Percentiles rank a stretch among this genome's conserved stretches.
Evolutionary conservation across 2,329 filamentous ascomycete species (phyloP).

Genomic region (Microdochium trichocladiopsis): DNA sequence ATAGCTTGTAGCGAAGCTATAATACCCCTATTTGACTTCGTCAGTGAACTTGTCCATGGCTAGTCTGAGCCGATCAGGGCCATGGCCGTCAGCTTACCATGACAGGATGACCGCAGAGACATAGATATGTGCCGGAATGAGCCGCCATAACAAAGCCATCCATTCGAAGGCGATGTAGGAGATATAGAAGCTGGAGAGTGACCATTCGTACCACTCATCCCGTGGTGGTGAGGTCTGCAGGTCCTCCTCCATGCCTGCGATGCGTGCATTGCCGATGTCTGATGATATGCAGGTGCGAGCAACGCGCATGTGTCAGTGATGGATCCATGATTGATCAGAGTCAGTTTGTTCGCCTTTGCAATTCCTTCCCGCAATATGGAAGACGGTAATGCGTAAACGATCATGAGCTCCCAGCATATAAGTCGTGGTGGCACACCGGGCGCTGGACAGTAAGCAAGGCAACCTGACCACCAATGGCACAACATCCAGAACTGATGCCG

Average conservation of each 20-base stretch:
- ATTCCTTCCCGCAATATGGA: too few relatives aligned
- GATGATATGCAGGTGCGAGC: background rate
- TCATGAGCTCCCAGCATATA: too few relatives aligned
- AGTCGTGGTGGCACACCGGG: too few relatives aligned
- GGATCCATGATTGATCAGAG: too few relatives aligned
- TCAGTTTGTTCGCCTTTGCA: too few relatives aligned
- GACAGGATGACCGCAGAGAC: conserved; percentile 18
- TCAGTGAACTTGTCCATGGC: too few relatives aligned
- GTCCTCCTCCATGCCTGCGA: conserved; percentile 57
- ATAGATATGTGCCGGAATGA: conserved; percentile 54
- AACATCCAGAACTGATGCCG: too few relatives aligned
- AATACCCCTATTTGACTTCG: conserved; percentile 74
- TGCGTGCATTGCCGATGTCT: conserved; percentile 58
- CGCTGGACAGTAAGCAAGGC: too few relatives aligned
- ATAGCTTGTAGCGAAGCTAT: conserved; percentile 67
- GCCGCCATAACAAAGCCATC: conserved; percentile 55
- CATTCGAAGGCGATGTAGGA: conserved; percentile 59
- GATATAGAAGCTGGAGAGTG: conserved; percentile 54
- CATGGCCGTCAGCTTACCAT: background rate
- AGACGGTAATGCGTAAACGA: too few relatives aligned
- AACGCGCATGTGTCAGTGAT: background rate
- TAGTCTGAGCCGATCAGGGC: too few relatives aligned
- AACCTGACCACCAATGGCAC: too few relatives aligned
- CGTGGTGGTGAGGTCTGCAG: conserved; percentile 41
- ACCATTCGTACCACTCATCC: conserved; percentile 50